phyloP scores from a whole-genome alignment of 345 rosid genomes.

The Salix exigua region DNA sequence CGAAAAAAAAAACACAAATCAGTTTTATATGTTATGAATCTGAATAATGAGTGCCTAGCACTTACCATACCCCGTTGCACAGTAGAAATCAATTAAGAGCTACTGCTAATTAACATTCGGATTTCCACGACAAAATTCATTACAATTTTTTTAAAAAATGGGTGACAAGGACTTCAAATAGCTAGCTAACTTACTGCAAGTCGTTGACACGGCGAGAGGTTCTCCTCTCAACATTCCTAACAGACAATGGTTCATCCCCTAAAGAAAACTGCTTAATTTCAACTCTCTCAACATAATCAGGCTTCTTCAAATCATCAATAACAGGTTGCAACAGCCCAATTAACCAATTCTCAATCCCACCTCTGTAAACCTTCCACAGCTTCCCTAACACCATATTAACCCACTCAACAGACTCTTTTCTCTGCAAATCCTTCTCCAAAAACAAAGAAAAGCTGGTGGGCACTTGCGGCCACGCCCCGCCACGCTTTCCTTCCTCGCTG shows the following conservation, averaged over 20 bases:
- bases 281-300: constrained; percentile 89
- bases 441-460: constrained; percentile 77
- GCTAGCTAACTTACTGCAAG: constrained; percentile 67
- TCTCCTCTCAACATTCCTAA: constrained; percentile 88
- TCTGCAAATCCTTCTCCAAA: constrained; percentile 91
- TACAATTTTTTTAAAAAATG: neutral
- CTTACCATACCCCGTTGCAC: neutral
- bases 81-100: neutral
- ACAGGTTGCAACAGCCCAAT: constrained; percentile 90
- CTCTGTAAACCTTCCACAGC: constrained; percentile 93
- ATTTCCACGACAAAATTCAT: neutral
- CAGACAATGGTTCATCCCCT: constrained; percentile 93
- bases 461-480: constrained; percentile 68
- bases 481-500: constrained; percentile 28
- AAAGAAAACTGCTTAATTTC: constrained; percentile 89
- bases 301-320: constrained; percentile 90
- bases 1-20: constrained; percentile 7
- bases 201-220: constrained; percentile 91
- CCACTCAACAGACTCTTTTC: constrained; percentile 99
- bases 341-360: constrained; percentile 87
- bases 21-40: constrained; percentile 11
- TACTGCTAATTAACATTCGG: neutral
- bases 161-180: neutral
- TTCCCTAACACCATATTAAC: constrained; percentile 98
- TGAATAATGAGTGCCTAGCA: neutral